A percentile compares a stretch with the other conserved stretches of the same genome.
phyloP scores from a whole-genome alignment of 2,329 filamentous ascomycete species.

The Xylariaceae sp. region DNA sequence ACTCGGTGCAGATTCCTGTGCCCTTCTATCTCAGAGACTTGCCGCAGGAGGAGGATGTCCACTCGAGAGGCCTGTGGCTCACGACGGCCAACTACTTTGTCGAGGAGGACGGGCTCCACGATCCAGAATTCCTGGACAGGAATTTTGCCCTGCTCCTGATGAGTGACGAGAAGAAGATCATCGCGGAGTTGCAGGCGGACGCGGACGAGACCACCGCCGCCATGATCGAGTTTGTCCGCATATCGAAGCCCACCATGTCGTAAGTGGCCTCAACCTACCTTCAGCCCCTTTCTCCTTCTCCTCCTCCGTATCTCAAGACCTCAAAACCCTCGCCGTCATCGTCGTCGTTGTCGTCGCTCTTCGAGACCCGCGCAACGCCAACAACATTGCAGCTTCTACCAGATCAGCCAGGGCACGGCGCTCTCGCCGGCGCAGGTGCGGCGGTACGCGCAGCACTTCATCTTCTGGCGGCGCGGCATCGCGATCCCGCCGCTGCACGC shows the following conservation, averaged over 20 bases:
- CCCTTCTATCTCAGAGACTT: slow-evolving; percentile 67
- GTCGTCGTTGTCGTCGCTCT: neutral
- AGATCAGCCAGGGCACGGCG: slow-evolving; percentile 62
- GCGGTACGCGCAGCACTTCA: slow-evolving; percentile 83
- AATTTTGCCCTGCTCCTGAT: slow-evolving; percentile 83
- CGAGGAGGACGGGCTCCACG: slow-evolving; percentile 59
- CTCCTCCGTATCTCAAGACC: neutral
- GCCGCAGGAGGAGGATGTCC: slow-evolving; percentile 58
- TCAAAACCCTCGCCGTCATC: neutral
- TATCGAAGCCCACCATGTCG: slow-evolving; percentile 62
- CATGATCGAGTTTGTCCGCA: slow-evolving; percentile 73
- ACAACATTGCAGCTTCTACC: slow-evolving; percentile 54
- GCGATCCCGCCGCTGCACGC: slow-evolving; percentile 86
- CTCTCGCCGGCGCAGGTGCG: slow-evolving; percentile 76
- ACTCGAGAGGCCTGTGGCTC: slow-evolving; percentile 72
- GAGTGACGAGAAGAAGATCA: slow-evolving; percentile 68
- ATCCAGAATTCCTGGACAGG: slow-evolving; percentile 66
- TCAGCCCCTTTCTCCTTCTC: neutral
- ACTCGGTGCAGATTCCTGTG: slow-evolving; percentile 57
- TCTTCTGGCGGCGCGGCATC: slow-evolving; percentile 91
- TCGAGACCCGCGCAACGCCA: neutral
- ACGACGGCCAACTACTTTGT: slow-evolving; percentile 76
- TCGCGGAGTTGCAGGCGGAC: slow-evolving; percentile 68
- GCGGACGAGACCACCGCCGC: slow-evolving; percentile 60
- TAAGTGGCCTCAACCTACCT: slow-evolving; percentile 29